A percentile compares a stretch with the other conserved stretches of the same genome.
These are phyloP conservation scores for Rhododendron kiyosumense DNA, from an alignment of 148 eudicot genomes.

Conservation along the genomic window DNA sequence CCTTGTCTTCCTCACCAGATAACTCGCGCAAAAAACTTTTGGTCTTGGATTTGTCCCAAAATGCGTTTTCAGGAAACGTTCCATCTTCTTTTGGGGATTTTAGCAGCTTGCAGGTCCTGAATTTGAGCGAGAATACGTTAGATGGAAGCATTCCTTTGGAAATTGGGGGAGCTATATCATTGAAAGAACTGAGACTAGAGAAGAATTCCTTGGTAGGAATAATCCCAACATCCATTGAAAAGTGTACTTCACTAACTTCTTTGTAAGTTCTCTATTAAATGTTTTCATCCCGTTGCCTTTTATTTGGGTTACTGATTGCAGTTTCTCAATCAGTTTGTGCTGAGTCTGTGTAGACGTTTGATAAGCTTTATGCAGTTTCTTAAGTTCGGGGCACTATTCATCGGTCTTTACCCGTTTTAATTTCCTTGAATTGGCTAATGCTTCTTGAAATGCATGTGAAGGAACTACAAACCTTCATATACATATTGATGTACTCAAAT, in stretches of 20 bases:
- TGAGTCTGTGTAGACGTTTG: not conserved
- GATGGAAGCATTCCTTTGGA: conserved; percentile 61
- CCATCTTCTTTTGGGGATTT: conserved; percentile 55
- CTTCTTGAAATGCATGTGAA: not conserved
- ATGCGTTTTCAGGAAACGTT: conserved; percentile 51
- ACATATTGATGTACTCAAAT: not conserved
- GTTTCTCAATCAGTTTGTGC: not conserved
- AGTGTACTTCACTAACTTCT: conserved; percentile 45
- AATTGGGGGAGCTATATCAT: conserved; percentile 56
- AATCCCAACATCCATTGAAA: conserved; percentile 59
- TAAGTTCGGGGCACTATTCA: not conserved
- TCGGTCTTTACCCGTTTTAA: not conserved
- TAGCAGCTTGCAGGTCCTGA: conserved; percentile 48
- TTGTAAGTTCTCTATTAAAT: conserved; percentile 47
- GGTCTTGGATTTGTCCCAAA: conserved; percentile 70
- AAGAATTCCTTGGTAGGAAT: conserved; percentile 51
- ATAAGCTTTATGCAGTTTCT: not conserved
- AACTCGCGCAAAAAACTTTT: conserved; percentile 40
- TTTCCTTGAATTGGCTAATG: not conserved
- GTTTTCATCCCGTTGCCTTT: not conserved
- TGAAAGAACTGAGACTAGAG: conserved; percentile 50
- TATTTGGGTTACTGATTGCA: not conserved
- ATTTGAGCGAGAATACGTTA: conserved; percentile 59
- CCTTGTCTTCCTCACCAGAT: conserved; percentile 35
- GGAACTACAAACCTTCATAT: not conserved